These are phyloP conservation scores for Scheffersomyces illinoinensis DNA, from an alignment of 1,139 yeast species.

Conservation along the genomic window DNA sequence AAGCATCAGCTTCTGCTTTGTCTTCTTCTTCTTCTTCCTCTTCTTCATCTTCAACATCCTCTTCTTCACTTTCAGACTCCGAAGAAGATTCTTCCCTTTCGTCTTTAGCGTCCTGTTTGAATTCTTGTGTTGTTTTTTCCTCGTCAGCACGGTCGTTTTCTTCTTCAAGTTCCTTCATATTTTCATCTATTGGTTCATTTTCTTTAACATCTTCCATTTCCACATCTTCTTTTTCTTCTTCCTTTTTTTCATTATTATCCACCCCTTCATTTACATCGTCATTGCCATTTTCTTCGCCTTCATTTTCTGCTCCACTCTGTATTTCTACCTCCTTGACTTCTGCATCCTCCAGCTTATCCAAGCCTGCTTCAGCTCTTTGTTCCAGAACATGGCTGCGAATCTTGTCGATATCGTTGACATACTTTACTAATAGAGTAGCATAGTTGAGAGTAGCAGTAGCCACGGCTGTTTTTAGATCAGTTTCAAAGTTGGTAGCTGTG, in stretches of 20 bases:
- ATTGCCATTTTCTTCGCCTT: neutral
- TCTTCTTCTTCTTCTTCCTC: neutral
- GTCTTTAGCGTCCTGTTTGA: neutral
- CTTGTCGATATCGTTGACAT: constrained; percentile 26
- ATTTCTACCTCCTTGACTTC: constrained; percentile 1
- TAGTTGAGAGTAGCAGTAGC: constrained; percentile 27
- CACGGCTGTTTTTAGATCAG: constrained; percentile 25
- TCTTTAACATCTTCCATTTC: neutral
- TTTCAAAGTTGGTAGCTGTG: constrained; percentile 15
- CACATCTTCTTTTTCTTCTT: constrained; percentile 3
- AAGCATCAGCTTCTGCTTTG: neutral
- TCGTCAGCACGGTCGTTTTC: neutral
- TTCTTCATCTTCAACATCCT: neutral
- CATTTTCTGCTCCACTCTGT: neutral
- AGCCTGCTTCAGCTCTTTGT: constrained; percentile 13
- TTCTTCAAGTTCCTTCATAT: neutral
- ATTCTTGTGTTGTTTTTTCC: neutral
- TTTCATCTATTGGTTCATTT: constrained; percentile 1
- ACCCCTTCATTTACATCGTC: neutral
- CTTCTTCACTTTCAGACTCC: neutral
- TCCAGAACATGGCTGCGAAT: constrained; percentile 4
- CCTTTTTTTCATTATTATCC: neutral
- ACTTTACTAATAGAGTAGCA: constrained; percentile 24
- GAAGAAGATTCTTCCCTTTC: neutral
- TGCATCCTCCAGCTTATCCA: neutral